These are phyloP conservation scores for Akanthomyces lecanii DNA, from an alignment of 2,329 filamentous ascomycete species.

Conservation along the genomic window DNA sequence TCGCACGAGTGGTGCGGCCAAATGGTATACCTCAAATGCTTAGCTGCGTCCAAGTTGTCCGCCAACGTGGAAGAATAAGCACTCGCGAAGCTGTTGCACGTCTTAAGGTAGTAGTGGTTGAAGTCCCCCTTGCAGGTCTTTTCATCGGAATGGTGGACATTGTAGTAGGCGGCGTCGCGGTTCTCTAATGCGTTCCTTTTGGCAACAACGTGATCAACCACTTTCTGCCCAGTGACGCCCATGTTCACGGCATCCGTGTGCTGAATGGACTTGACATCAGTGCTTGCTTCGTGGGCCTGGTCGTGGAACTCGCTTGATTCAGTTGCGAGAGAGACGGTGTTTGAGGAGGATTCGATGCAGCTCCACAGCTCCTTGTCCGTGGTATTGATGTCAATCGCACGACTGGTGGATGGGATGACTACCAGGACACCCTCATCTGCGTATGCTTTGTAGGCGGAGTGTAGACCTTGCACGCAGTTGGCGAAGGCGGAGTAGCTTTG, in stretches of 20 bases:
- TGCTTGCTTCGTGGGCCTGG: neutral
- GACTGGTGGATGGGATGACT: slow-evolving; percentile 2
- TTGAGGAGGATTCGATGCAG: slow-evolving; percentile 5
- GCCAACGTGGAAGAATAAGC: neutral
- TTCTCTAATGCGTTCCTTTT: neutral
- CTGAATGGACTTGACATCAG: neutral
- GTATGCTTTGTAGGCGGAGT: slow-evolving; percentile 3
- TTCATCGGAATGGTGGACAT: neutral
- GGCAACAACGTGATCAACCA: neutral
- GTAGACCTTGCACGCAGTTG: slow-evolving; percentile 4
- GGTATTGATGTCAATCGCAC: neutral
- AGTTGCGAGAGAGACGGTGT: slow-evolving; percentile 5
- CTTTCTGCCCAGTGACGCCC: slow-evolving; percentile 4
- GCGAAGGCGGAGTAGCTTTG: neutral
- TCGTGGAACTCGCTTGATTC: slow-evolving; percentile 11
- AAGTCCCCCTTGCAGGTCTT: slow-evolving; percentile 3
- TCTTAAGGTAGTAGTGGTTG: neutral
- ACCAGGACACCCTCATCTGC: slow-evolving; percentile 2
- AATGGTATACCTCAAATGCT: slow-evolving; percentile 1
- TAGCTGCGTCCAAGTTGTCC: slow-evolving; percentile 1
- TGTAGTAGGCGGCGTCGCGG: neutral
- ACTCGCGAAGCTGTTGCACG: neutral
- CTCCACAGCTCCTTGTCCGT: slow-evolving; percentile 5
- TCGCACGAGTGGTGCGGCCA: slow-evolving; percentile 5
- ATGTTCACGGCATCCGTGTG: slow-evolving; percentile 1